phyloP scores from a whole-genome alignment of 1,139 yeast genomes.

The Saccharomyces hybrid region DNA sequence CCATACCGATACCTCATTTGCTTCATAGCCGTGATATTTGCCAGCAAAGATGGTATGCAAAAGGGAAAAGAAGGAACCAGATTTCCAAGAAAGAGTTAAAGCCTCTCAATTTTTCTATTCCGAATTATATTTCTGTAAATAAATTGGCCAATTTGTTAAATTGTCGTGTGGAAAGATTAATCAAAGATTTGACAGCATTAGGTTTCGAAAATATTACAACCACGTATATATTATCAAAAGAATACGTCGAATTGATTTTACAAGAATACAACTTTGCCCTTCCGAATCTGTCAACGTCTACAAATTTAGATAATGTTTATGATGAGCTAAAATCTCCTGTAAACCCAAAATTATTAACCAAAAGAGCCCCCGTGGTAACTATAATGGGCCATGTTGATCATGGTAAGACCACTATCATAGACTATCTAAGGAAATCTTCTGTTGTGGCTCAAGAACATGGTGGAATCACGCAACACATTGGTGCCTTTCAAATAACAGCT shows the following conservation, averaged over 20 bases:
- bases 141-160: conserved; percentile 67
- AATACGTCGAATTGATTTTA: conserved; percentile 77
- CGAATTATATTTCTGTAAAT: conserved; percentile 66
- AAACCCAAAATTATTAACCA: conserved; percentile 42
- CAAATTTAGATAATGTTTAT: conserved; percentile 44
- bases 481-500: conserved; percentile 84
- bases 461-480: conserved; percentile 96
- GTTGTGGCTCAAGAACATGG: conserved; percentile 85
- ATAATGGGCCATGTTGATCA: conserved; percentile 99
- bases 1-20: not conserved
- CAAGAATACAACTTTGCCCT: conserved; percentile 81
- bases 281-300: conserved; percentile 31
- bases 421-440: conserved; percentile 73
- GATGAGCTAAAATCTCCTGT: conserved; percentile 37
- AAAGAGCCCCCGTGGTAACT: conserved; percentile 90
- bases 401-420: conserved; percentile 92
- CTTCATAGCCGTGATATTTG: not conserved
- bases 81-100: conserved; percentile 18
- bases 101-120: conserved; percentile 42
- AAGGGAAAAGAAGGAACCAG: conserved; percentile 11
- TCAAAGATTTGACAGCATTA: conserved; percentile 50
- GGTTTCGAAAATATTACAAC: conserved; percentile 75
- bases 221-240: conserved; percentile 76
- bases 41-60: conserved; percentile 10
- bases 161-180: conserved; percentile 54